Conservation (phyloP, 352 stramenopile genomes). For the Globisporangium viniferum region DNA sequence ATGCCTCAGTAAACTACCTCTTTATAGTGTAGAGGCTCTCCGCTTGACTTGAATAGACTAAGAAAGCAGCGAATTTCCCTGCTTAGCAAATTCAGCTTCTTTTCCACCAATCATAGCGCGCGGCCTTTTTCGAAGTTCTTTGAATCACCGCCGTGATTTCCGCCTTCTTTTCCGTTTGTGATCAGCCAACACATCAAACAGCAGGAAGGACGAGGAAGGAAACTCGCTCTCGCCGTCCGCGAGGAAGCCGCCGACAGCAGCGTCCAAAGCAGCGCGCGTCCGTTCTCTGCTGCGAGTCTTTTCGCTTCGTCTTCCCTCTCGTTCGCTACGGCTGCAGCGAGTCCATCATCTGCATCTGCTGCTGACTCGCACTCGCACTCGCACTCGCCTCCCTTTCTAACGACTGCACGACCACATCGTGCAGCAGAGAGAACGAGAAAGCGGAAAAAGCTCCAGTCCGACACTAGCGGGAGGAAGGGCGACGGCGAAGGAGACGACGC, state of each 20-base stretch:
- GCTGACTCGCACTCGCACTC: neutral
- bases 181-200: neutral
- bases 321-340: neutral
- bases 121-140: neutral
- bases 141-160: neutral
- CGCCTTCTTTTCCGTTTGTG: neutral
- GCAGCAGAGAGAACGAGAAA: neutral
- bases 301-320: neutral
- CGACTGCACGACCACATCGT: neutral
- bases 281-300: neutral
- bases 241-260: neutral
- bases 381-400: neutral
- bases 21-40: neutral
- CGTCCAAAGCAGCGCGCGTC: neutral
- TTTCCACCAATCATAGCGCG: neutral
- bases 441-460: constrained; percentile 3
- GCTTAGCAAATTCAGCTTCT: neutral
- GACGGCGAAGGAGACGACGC: neutral
- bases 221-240: neutral
- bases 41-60: neutral
- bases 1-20: neutral
- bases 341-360: neutral
- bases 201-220: neutral
- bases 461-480: neutral
- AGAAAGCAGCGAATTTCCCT: neutral